Percentiles rank a stretch among this genome's conserved stretches.
Conservation (phyloP, 208 protist species). For the Naegleria gruberi region DNA sequence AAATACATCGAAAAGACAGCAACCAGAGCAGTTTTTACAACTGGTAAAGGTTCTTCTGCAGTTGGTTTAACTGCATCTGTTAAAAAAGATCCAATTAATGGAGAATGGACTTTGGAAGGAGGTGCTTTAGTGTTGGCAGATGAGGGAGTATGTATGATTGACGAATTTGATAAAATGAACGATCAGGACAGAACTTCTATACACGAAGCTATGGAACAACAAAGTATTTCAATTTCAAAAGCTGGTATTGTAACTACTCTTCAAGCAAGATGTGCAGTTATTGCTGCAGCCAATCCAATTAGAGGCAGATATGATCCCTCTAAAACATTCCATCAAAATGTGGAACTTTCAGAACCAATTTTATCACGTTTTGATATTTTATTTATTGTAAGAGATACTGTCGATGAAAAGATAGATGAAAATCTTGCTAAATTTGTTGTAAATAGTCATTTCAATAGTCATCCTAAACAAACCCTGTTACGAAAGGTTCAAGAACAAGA, state of each 20-base stretch:
- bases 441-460: slow-evolving; percentile 73
- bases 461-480: slow-evolving; percentile 31
- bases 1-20: slow-evolving; percentile 98
- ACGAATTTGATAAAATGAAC: slow-evolving; percentile 99
- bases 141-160: slow-evolving; percentile 96
- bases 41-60: slow-evolving; percentile 93
- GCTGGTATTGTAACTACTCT: slow-evolving; percentile 99
- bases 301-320: slow-evolving; percentile 89
- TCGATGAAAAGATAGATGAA: slow-evolving; percentile 87
- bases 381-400: slow-evolving; percentile 84
- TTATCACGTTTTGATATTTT: slow-evolving; percentile 95
- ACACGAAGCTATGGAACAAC: slow-evolving; percentile 99
- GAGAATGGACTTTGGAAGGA: slow-evolving; percentile 99
- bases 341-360: slow-evolving; percentile 97
- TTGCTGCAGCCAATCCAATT: slow-evolving; percentile 98
- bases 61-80: slow-evolving; percentile 98
- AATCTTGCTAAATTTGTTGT: slow-evolving; percentile 91
- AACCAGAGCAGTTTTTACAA: slow-evolving; percentile 95
- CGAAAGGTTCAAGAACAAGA: slow-evolving; percentile 36
- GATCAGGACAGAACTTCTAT: slow-evolving; percentile 94
- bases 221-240: slow-evolving; percentile 98
- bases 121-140: slow-evolving; percentile 99
- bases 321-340: slow-evolving; percentile 89
- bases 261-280: slow-evolving; percentile 84
- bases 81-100: slow-evolving; percentile 88